Evolutionary conservation across 164 flowering plant genomes (phyloP).

Genomic region (Amborella trichopoda): DNA sequence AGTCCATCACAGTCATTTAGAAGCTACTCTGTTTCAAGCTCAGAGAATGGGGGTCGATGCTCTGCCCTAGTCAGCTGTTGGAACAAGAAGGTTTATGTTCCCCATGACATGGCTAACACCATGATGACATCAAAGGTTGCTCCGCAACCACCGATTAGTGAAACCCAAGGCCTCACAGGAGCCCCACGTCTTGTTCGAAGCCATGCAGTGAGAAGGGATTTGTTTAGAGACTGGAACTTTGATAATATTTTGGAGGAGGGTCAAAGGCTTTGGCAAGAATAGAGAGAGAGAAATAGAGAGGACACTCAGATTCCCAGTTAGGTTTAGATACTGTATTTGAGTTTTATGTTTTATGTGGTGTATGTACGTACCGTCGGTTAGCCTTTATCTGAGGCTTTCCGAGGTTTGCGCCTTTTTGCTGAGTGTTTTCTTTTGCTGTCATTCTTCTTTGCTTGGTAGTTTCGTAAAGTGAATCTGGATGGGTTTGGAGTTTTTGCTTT

Average conservation of each 20-base stretch:
- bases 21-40: conserved; percentile 80
- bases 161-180: conserved; percentile 26
- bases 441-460: too few species aligned
- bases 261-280: conserved; percentile 10
- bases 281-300: not conserved
- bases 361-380: too few species aligned
- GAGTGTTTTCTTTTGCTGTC: too few species aligned
- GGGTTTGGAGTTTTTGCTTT: too few species aligned
- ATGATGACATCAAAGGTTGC: conserved; percentile 59
- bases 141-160: conserved; percentile 47
- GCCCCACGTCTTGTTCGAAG: conserved; percentile 73
- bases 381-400: too few species aligned
- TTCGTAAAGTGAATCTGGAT: too few species aligned
- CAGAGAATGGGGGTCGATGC: conserved; percentile 76
- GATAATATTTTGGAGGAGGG: conserved; percentile 47
- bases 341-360: too few species aligned
- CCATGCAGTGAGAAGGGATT: conserved; percentile 80
- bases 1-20: conserved; percentile 91
- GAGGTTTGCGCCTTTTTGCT: too few species aligned
- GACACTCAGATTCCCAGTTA: not conserved
- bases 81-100: conserved; percentile 25
- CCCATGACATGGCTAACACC: conserved; percentile 16
- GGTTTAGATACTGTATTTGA: conserved; percentile 1
- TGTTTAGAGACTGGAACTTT: conserved; percentile 87
- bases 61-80: conserved; percentile 55